Evolutionary conservation across 78 protist genomes (phyloP), one percentile per base, ranked within the genome.

Genomic region (Speleostelium caveatum): DNA sequence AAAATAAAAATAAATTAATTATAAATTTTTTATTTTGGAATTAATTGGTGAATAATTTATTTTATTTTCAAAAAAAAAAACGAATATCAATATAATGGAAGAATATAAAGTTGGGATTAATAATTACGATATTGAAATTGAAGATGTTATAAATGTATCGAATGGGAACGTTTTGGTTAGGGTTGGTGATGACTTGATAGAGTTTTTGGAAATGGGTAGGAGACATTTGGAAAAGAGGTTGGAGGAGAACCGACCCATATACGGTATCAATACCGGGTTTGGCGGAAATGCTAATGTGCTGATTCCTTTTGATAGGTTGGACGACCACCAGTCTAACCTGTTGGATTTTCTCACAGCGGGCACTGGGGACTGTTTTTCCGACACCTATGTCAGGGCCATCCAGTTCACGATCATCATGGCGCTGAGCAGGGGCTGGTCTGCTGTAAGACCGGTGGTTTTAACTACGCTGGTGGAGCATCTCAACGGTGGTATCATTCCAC

Each of bases 251-350:
- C 22, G 22, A 0, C 38, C 56, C 21, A 67, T 67, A 0, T 67
- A 67, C 39, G 74, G 74, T 14, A 67, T 67, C 1, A 67, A 67
- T 24, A 67, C 74, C 10, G 74, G 74, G 8, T 67, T 67, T 67
- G 74, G 74, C 0, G 74, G 74, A 22, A 67, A 67, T 67, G 60
- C 56, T 41, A 30, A 67, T 42, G 32, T 67, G 39, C 8, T 67
- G 8, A 67, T 67, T 39, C 59, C 59, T 35, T 41, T 39, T 24
- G 74, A 67, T 24, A 39, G 17, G 22, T 41, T 67, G 7, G 59
- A 67, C 16, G 2, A n/a, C 3, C 74, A 67, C 39, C 74, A 67
- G 39, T 39, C n/a, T 12, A 67, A 67, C 24, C 39, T 67, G 39
- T 67, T 67, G 38, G 74, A 67, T 41, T 67, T 39, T 67, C 26